Percentiles rank a stretch among this genome's conserved stretches.
Evolutionary conservation across 2,329 filamentous ascomycete genomes (phyloP).

Genomic region (Paraphoma chrysanthemicola): DNA sequence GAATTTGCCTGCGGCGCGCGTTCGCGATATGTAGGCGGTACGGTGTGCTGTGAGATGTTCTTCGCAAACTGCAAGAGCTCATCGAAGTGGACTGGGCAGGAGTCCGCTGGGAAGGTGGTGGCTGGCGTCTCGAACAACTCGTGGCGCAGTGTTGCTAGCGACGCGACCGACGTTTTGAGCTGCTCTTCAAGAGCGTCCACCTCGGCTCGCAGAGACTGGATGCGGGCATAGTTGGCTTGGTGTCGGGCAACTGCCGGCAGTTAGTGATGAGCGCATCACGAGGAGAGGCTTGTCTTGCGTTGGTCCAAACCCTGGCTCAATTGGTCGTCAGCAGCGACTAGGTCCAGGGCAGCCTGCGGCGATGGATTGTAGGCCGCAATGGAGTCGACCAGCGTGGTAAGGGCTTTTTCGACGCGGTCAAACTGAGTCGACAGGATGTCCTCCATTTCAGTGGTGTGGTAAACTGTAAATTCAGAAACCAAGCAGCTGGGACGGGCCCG

Average conservation of each 20-base stretch:
- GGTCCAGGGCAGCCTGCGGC: constrained; percentile 69
- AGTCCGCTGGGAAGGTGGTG: constrained; percentile 48
- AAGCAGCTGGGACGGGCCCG: neutral
- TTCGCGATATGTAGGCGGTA: constrained; percentile 66
- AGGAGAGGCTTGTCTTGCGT: constrained; percentile 52
- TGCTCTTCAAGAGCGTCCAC: constrained; percentile 72
- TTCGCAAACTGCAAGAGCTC: constrained; percentile 80
- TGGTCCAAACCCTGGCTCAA: constrained; percentile 71
- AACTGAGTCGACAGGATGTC: constrained; percentile 52
- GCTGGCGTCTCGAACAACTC: constrained; percentile 67
- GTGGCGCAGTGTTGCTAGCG: constrained; percentile 75
- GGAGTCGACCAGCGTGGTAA: constrained; percentile 76
- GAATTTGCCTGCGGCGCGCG: constrained; percentile 23
- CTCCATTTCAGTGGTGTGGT: constrained; percentile 45
- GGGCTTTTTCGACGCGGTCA: constrained; percentile 55
- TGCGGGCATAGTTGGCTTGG: constrained; percentile 74
- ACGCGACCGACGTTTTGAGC: constrained; percentile 72
- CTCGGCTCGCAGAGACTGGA: constrained; percentile 71
- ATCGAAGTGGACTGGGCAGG: constrained; percentile 66
- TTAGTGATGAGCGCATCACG: constrained; percentile 9
- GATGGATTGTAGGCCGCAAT: constrained; percentile 84
- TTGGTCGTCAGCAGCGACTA: constrained; percentile 73
- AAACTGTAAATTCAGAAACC: neutral
- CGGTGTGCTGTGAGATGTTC: constrained; percentile 79
- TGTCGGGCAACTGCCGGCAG: constrained; percentile 69